Conservation (phyloP, 2,329 filamentous ascomycete species). For the Penicillium sp. region DNA sequence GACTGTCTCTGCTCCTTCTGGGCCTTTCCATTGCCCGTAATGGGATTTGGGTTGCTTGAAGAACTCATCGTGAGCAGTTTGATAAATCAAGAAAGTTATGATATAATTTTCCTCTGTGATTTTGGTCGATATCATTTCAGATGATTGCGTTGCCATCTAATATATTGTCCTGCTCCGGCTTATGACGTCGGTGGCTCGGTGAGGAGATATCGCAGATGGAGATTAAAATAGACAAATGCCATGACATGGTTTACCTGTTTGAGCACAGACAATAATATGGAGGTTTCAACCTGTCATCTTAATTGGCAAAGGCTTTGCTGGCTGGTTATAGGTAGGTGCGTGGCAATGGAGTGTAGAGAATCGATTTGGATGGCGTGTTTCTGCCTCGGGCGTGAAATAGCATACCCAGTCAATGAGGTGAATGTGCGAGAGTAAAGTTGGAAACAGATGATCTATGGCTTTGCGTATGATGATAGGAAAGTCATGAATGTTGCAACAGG, state of each 20-base stretch:
- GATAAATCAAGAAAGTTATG: neutral
- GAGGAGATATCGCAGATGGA: neutral
- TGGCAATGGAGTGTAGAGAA: neutral
- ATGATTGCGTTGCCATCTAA: neutral
- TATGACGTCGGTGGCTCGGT: constrained; percentile 5
- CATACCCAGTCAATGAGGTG: neutral
- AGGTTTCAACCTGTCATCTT: neutral
- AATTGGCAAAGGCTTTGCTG: neutral
- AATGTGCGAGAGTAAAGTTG: neutral
- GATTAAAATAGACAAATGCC: neutral
- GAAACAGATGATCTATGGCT: neutral
- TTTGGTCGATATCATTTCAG: neutral
- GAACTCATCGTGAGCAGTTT: neutral
- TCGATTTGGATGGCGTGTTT: neutral
- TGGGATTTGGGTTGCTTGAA: neutral
- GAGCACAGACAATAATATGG: neutral
- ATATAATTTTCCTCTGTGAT: neutral
- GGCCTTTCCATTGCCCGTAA: neutral
- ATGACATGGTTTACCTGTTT: neutral
- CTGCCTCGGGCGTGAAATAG: neutral
- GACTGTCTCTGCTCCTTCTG: constrained; percentile 25
- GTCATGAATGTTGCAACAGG: neutral
- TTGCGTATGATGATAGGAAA: neutral
- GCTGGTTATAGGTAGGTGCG: neutral
- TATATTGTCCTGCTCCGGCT: neutral